A percentile compares a stretch with the other conserved stretches of the same genome.
Evolutionary conservation across 768 basidiomycete species (phyloP).

Genomic region (Rhizopogon roseolus): DNA sequence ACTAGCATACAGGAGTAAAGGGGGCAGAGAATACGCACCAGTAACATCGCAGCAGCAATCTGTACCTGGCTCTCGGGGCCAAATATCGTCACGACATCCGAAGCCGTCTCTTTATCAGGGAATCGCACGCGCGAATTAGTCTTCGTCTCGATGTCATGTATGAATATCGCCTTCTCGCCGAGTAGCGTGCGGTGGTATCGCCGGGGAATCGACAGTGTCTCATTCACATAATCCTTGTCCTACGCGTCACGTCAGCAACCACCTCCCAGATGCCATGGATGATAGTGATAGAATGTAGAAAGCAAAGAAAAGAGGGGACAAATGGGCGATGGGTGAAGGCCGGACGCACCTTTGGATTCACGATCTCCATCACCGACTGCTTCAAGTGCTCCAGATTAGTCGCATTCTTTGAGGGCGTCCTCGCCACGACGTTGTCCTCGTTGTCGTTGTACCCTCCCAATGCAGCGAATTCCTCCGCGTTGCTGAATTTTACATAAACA

Average conservation of each 20-base stretch:
- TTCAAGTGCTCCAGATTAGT: conserved; percentile 93
- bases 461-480: conserved; percentile 93
- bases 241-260: conserved; percentile 23
- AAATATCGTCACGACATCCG: conserved; percentile 92
- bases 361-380: conserved; percentile 95
- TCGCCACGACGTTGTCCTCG: conserved; percentile 97
- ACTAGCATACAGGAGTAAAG: neutral
- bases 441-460: conserved; percentile 95
- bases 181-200: conserved; percentile 93
- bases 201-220: conserved; percentile 89
- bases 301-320: neutral
- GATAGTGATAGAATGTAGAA: neutral
- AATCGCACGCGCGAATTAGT: conserved; percentile 91
- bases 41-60: conserved; percentile 92
- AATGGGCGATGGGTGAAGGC: neutral
- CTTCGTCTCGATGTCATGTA: conserved; percentile 94
- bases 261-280: neutral
- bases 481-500: conserved; percentile 99
- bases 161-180: conserved; percentile 95
- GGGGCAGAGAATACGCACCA: conserved; percentile 46
- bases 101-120: conserved; percentile 91
- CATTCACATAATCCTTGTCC: conserved; percentile 97
- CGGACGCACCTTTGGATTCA: conserved; percentile 81
- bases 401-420: conserved; percentile 97
- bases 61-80: conserved; percentile 97